phyloP scores from a whole-genome alignment of 257 asterid species.

The Sherardia arvensis region DNA sequence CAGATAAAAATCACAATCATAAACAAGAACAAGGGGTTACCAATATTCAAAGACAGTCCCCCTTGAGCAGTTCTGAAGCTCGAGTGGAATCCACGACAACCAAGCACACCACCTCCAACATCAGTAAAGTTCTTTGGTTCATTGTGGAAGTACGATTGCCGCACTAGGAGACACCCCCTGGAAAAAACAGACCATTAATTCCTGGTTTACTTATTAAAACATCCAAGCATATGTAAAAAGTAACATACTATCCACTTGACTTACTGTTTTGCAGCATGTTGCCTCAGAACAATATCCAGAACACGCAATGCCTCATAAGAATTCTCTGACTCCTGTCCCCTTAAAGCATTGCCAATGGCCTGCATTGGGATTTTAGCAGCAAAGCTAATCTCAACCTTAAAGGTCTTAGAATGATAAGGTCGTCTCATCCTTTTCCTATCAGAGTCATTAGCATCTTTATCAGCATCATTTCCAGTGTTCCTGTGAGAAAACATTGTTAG shows the following conservation, averaged over 20 bases:
- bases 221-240: background rate
- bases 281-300: conserved; percentile 82
- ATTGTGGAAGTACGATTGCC: conserved; percentile 76
- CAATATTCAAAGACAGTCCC: conserved; percentile 81
- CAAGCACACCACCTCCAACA: conserved; percentile 88
- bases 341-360: conserved; percentile 76
- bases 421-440: conserved; percentile 66
- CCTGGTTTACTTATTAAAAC: background rate
- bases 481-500: conserved; percentile 22
- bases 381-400: conserved; percentile 71
- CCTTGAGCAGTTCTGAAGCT: conserved; percentile 84
- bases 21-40: conserved; percentile 20
- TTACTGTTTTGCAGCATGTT: conserved; percentile 95
- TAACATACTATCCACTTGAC: conserved; percentile 13
- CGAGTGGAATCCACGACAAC: conserved; percentile 85
- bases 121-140: conserved; percentile 60
- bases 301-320: conserved; percentile 78
- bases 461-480: conserved; percentile 52
- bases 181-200: conserved; percentile 3
- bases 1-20: background rate
- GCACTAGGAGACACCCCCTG: conserved; percentile 87
- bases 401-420: conserved; percentile 61
- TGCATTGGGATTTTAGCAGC: conserved; percentile 87
- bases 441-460: conserved; percentile 42
- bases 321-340: conserved; percentile 84